Evolutionary conservation across 2,329 filamentous ascomycete species (phyloP).

Genomic region (Penicillium corylophilum): DNA sequence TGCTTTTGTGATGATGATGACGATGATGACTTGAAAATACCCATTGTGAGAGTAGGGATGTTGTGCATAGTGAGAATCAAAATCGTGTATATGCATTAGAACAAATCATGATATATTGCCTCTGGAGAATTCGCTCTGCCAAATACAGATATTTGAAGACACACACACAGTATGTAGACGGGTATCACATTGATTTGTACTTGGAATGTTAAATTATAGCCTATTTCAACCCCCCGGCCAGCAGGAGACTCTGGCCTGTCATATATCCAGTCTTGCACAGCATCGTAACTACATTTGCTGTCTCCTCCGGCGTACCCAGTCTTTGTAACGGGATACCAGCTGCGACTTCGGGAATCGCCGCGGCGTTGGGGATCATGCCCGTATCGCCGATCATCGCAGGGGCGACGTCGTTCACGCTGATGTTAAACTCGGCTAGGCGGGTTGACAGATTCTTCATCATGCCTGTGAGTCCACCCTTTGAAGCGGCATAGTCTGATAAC

Average conservation of each 20-base stretch:
- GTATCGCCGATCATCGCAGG: constrained; percentile 68
- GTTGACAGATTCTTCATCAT: constrained; percentile 66
- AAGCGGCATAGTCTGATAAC: constrained; percentile 52
- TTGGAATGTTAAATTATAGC: constrained; percentile 1
- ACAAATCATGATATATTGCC: background rate
- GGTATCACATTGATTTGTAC: background rate
- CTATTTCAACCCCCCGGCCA: constrained; percentile 55
- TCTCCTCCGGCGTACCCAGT: constrained; percentile 59
- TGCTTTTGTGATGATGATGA: constrained; percentile 5
- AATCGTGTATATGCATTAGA: constrained; percentile 1
- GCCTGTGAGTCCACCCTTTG: constrained; percentile 61
- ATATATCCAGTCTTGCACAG: constrained; percentile 60
- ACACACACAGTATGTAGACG: background rate
- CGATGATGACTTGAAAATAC: constrained; percentile 22
- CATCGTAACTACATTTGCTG: constrained; percentile 62
- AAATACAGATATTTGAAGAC: background rate
- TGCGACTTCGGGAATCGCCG: constrained; percentile 59
- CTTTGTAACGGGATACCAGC: constrained; percentile 60
- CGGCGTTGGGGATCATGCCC: constrained; percentile 61
- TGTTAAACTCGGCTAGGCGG: constrained; percentile 59
- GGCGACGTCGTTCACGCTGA: constrained; percentile 67
- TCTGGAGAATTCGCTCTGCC: background rate
- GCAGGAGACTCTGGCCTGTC: constrained; percentile 56
- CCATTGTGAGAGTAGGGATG: constrained; percentile 12
- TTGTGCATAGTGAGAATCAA: background rate